Percentiles rank a stretch among this genome's conserved stretches.
phyloP scores from a whole-genome alignment of 495 filamentous ascomycete species.

The Penicillium tannophilum region DNA sequence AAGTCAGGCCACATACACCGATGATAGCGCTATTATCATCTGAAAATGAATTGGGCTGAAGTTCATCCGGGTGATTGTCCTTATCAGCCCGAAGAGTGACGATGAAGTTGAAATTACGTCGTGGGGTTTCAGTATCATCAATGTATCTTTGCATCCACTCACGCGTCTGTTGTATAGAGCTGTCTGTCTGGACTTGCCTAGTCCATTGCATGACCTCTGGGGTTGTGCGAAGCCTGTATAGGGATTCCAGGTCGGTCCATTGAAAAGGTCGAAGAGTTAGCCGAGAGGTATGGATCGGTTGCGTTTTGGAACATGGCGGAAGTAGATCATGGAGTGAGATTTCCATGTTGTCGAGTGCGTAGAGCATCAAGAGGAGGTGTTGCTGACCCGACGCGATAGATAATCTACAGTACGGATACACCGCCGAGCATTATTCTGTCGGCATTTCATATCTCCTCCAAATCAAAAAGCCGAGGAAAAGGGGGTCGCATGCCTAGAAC shows the following conservation, averaged over 20 bases:
- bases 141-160: conserved; percentile 5
- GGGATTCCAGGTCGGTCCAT: neutral
- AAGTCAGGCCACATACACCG: conserved; percentile 8
- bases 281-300: neutral
- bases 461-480: neutral
- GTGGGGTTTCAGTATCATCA: neutral
- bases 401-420: neutral
- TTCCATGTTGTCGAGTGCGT: neutral
- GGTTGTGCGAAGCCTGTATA: neutral
- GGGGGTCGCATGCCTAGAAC: neutral
- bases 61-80: neutral
- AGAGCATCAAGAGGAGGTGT: neutral
- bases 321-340: neutral
- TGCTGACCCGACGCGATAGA: neutral
- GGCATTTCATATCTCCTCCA: neutral
- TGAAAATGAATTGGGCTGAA: too few species aligned
- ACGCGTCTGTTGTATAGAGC: neutral
- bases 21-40: neutral
- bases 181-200: conserved; percentile 4
- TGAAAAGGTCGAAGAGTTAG: conserved; percentile 5
- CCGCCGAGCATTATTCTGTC: neutral
- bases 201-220: conserved; percentile 12
- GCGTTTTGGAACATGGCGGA: neutral
- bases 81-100: conserved; percentile 2
- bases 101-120: conserved; percentile 10